Evolutionary conservation across 805 yeast genomes (phyloP), one percentile per base, ranked within the genome.

Genomic region (Monosporozyma aquatica): DNA sequence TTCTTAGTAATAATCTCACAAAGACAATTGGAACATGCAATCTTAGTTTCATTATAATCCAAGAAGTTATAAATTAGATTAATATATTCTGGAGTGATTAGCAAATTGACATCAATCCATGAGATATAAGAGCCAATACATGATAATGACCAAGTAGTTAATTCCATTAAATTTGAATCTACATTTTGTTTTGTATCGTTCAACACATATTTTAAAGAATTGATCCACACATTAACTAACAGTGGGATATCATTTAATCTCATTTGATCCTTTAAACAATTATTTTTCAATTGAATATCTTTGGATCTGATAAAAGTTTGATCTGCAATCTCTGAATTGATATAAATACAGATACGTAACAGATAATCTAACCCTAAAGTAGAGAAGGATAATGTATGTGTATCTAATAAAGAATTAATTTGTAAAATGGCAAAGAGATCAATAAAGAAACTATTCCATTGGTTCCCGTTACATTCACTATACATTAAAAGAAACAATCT

Each of bases 251-350:
- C 97, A 40, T 76, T 71, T 10, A 71, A 70, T 61, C 99, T 74
- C 51, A 92, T 81, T 21, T 75, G 69, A 62, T 92, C 99, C 58
- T 92, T 92, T 47, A 92, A 68, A 35, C 67, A 63, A 51, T 74
- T 81, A 60, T 83, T 85, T 53, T 85, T 75, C 37, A 78, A 80
- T 36, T 74, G 75, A 13, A 71, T 61, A 20, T 74, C 75, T 50
- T 76, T 76, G 9, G 82, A 76, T 53, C 95, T 75, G 25, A 78
- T 65, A 49, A 87, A 82, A 50, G 89, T 73, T 57, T 84, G 92
- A 60, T 92, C 98, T 26, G 95, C 98, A 51, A 92, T 87, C 63
- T 89, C 96, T 23, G 80, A 80, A 60, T 92, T 97, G 46, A 92
- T 77, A 24, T 82, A 75, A 34, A 78, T 62, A 45, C 87, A 66